Percentiles rank a stretch among this genome's conserved stretches.
Conservation (phyloP, 176 grass and related monocot species). For the Tuctoria greenei region DNA sequence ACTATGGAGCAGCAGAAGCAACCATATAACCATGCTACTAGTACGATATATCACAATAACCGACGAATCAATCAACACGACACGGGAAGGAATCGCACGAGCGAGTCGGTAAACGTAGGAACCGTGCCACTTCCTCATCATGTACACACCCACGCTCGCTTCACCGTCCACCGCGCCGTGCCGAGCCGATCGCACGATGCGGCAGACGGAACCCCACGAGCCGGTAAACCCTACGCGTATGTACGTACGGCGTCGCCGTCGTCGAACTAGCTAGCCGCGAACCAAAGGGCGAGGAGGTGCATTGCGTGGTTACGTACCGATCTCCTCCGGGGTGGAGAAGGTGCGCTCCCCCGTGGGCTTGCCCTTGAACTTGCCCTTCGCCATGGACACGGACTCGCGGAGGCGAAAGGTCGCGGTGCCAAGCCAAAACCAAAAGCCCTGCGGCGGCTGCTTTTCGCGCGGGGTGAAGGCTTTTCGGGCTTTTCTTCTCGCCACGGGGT, state of each 20-base stretch:
- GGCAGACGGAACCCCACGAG: neutral
- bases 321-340: conserved; percentile 79
- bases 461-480: neutral
- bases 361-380: conserved; percentile 83
- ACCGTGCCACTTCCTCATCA: neutral
- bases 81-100: neutral
- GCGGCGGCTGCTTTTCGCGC: neutral
- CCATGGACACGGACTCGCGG: conserved; percentile 66
- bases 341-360: conserved; percentile 79
- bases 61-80: neutral
- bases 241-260: neutral
- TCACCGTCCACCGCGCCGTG: neutral
- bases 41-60: neutral
- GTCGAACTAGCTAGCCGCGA: neutral
- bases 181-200: neutral
- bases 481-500: no score
- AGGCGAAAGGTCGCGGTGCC: neutral
- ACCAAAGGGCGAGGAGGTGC: neutral
- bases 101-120: no score
- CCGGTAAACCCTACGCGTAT: neutral
- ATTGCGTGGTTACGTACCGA: conserved; percentile 46
- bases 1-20: neutral
- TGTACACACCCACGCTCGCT: neutral
- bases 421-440: neutral
- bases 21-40: neutral